Evolutionary conservation across 805 yeast species (phyloP), one percentile per base, ranked within the genome.

Genomic region (Wickerhamomyces hampshirensis): DNA sequence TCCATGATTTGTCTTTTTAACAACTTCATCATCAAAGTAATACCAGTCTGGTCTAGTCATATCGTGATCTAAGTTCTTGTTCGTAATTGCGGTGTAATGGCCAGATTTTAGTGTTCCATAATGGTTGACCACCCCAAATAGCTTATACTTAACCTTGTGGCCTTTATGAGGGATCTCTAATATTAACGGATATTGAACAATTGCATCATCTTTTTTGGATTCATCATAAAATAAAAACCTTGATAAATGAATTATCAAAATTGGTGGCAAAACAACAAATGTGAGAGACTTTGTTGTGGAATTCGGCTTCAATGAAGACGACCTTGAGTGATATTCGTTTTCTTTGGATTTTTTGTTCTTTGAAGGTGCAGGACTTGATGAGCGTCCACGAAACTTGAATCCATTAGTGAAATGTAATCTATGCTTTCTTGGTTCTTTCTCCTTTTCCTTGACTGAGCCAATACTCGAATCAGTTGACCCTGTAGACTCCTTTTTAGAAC

Each of bases 181-280:
- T 9, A 68, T 59, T 31, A 76, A 49, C 4, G 86, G 86, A 43
- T 77, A 80, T 27, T 70, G 66, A 17, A 80, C 70, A 14, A 63
- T 58, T 1, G 77, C 66, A 35, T 68, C 53, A 40, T 68, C 66
- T 47, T 77, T 76, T 49, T 76, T 77, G 2, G 78, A 70, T 28
- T 77, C 56, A 43, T 70, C 73, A 49, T 65, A 70, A 35, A 69
- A 72, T 51, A 49, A 59, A 60, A 91, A 91, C 46, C 98, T 66
- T 44, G 94, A 88, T 44, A 91, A 70, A 57, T 91, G 96, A 30
- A 91, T 75, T 16, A 91, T 80, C 40, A 91, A 66, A 2, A 84
- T 71, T 30, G 75, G 77, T 1, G 98, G 98, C 26, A 91, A 62
- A 30, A 91, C 66, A 2, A 95, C 79, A 32, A 91, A 85, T 23